Evolutionary conservation across 2,329 filamentous ascomycete genomes (phyloP), one percentile per base, ranked within the genome.

Genomic region (Endocalyx cinctus): DNA sequence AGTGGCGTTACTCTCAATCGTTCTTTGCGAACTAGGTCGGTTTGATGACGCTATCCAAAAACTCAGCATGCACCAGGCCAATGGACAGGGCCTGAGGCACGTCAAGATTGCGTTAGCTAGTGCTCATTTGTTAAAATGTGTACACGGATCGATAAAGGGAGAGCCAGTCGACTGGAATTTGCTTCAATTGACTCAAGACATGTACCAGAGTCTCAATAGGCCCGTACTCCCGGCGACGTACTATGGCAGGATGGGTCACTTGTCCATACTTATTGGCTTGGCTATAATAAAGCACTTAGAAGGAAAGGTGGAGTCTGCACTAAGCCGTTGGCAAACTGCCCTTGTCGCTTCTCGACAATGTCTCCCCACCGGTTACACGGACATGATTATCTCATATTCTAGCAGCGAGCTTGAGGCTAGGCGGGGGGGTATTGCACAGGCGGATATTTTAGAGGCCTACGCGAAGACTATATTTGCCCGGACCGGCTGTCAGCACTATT

Each of bases 351-450:
- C 35, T 6, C 17, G 14, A 25, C 17, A 10, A 16, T 38, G 16
- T 6, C 35, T 41, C 14, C n/a, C 17, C 6, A 23, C 35, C 26
- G 35, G 34, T 12, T 41, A 38, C 20, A 41, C 38, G 10, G 38
- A 41, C 19, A 38, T 38, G 35, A 34, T 41, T 8, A 33, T 30
- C n/a, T 23, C 33, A 1, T 39, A 31, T 17, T 39, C 33, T 7
- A 27, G 16, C 5, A 33, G 33, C 15, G 33, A 37, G 25, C 27
- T 39, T 6, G 33, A 39, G 17, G 19, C 23, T 8, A 16, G 37
- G 17, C 14, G 30, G n/a, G 33, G 23, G 12, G 26, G n/a, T n/a
- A 20, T 17, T 13, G 15, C 25, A 25, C 19, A 27, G 18, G 16
- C 37, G 12, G 33, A 33, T 11, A 12, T 33, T n/a, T 12, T 33